These are phyloP conservation scores for Cystofilobasidium bisporidii DNA, from an alignment of 768 basidiomycete genomes.

Conservation along the genomic window DNA sequence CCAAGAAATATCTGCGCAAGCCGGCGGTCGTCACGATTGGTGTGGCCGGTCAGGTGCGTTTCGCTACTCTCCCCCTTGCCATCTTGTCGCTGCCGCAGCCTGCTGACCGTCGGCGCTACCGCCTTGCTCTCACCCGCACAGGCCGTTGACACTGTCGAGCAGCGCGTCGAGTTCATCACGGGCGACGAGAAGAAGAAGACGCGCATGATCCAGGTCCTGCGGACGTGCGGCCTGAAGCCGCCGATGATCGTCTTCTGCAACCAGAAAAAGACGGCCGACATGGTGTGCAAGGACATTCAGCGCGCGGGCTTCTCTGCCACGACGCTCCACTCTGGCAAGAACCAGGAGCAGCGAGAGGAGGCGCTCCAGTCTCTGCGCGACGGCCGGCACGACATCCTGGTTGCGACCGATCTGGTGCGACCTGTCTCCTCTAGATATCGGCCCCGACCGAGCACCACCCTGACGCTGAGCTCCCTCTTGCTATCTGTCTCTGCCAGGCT, in stretches of 20 bases:
- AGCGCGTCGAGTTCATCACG: conserved; percentile 81
- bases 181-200: conserved; percentile 98
- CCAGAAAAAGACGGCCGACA: conserved; percentile 98
- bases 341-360: conserved; percentile 92
- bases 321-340: conserved; percentile 93
- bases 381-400: conserved; percentile 77
- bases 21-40: conserved; percentile 96
- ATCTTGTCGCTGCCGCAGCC: too few relatives aligned
- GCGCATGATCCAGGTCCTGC: conserved; percentile 80
- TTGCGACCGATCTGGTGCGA: conserved; percentile 74
- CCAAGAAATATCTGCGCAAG: conserved; percentile 82
- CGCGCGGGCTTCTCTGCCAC: conserved; percentile 83
- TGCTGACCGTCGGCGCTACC: neutral
- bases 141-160: conserved; percentile 96
- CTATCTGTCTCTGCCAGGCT: conserved; percentile 43
- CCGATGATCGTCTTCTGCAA: conserved; percentile 99
- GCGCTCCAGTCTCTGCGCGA: conserved; percentile 74
- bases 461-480: neutral
- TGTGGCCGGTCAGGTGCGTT: conserved; percentile 65
- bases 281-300: conserved; percentile 88
- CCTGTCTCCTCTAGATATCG: neutral
- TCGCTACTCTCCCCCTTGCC: neutral
- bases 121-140: neutral
- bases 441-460: too few relatives aligned
- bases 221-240: conserved; percentile 66